Evolutionary conservation across 2,329 filamentous ascomycete genomes (phyloP).

Genomic region (Escovopsis sp.): DNA sequence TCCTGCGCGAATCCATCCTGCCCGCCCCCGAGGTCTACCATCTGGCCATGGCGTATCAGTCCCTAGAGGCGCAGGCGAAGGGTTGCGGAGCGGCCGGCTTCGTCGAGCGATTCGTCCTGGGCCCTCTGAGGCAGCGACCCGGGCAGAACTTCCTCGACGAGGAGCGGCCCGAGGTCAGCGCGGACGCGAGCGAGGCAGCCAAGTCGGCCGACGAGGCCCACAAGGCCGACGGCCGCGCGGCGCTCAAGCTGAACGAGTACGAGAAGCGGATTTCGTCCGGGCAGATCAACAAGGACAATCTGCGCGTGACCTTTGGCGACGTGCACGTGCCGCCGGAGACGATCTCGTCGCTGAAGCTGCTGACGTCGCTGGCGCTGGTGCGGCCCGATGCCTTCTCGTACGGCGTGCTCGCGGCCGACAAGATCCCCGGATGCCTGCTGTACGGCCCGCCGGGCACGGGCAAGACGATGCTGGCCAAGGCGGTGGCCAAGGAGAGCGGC

Average conservation of each 20-base stretch:
- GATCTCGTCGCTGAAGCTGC: slow-evolving; percentile 71
- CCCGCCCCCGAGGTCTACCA: slow-evolving; percentile 25
- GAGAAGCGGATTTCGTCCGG: slow-evolving; percentile 73
- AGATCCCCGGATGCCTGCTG: slow-evolving; percentile 75
- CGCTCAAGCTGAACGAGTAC: slow-evolving; percentile 48
- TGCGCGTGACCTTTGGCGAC: slow-evolving; percentile 75
- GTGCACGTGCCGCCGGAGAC: slow-evolving; percentile 73
- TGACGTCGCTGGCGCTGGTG: slow-evolving; percentile 74
- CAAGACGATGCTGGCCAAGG: slow-evolving; percentile 55
- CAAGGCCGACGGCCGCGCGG: slow-evolving; percentile 11
- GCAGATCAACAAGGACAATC: slow-evolving; percentile 65
- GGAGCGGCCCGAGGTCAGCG: slow-evolving; percentile 12
- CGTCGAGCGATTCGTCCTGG: slow-evolving; percentile 17
- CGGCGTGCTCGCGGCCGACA: slow-evolving; percentile 78
- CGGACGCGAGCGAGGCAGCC: slow-evolving; percentile 12
- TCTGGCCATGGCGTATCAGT: slow-evolving; percentile 18
- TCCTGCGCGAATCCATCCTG: slow-evolving; percentile 20
- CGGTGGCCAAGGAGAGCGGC: slow-evolving; percentile 51
- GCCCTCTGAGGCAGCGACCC: slow-evolving; percentile 16
- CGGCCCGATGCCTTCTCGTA: slow-evolving; percentile 93
- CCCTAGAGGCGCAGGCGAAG: slow-evolving; percentile 9
- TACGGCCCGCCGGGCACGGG: slow-evolving; percentile 78
- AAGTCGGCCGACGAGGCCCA: slow-evolving; percentile 15
- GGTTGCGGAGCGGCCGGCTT: slow-evolving; percentile 12
- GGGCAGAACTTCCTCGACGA: slow-evolving; percentile 17